Evolutionary conservation across 345 rosid genomes (phyloP).

Genomic region (Hibiscus trionum): DNA sequence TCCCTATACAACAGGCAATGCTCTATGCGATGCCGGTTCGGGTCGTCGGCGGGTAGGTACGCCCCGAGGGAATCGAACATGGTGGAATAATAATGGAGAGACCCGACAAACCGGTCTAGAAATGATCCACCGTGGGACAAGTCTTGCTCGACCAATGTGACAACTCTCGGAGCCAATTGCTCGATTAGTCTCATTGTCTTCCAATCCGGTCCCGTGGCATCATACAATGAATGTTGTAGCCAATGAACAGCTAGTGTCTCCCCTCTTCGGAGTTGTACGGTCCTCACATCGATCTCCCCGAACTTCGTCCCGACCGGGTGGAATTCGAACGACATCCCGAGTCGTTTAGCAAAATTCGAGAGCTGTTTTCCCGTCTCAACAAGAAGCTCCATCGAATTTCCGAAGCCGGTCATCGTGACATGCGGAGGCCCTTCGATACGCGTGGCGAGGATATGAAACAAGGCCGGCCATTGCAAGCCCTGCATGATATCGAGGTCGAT

Average conservation of each 20-base stretch:
- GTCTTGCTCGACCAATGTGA: slow-evolving; percentile 63
- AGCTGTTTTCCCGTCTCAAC: slow-evolving; percentile 58
- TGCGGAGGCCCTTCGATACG: slow-evolving; percentile 55
- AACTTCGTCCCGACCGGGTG: slow-evolving; percentile 51
- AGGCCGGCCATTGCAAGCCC: slow-evolving; percentile 72
- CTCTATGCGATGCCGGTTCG: slow-evolving; percentile 37
- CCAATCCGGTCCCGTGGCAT: slow-evolving; percentile 55
- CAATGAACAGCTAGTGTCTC: slow-evolving; percentile 60
- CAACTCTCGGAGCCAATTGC: slow-evolving; percentile 34
- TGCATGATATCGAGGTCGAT: slow-evolving; percentile 67
- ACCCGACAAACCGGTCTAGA: slow-evolving; percentile 58
- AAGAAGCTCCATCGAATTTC: slow-evolving; percentile 42
- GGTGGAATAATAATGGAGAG: slow-evolving; percentile 56
- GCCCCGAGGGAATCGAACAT: slow-evolving; percentile 59
- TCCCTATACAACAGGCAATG: slow-evolving; percentile 43
- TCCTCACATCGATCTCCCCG: slow-evolving; percentile 36
- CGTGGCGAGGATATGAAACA: slow-evolving; percentile 60
- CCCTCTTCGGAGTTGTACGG: slow-evolving; percentile 26
- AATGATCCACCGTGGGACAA: slow-evolving; percentile 44
- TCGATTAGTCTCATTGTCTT: slow-evolving; percentile 42
- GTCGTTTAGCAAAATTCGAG: slow-evolving; percentile 48
- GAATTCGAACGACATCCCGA: slow-evolving; percentile 57
- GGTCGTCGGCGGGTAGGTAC: slow-evolving; percentile 30
- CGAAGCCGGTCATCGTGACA: slow-evolving; percentile 53
- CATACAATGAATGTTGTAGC: slow-evolving; percentile 59